Evolutionary conservation across 495 filamentous ascomycete genomes (phyloP).

Genomic region (Penicillium longicatenatum): DNA sequence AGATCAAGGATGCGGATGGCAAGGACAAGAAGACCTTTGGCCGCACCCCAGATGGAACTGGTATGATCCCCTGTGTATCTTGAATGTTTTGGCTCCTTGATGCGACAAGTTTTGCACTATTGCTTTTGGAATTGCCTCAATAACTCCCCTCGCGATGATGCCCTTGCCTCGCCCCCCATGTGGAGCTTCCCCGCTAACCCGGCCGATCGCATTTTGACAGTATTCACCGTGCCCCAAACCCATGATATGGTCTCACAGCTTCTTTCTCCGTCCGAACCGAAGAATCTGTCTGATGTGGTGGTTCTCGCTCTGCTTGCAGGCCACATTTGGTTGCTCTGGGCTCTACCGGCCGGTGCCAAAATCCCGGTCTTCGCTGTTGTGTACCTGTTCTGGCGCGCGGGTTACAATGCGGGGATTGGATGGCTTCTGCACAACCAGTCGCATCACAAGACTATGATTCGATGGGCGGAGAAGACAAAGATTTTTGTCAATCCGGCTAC

Average conservation of each 20-base stretch:
- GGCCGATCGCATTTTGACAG: constrained; percentile 46
- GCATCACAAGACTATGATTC: constrained; percentile 78
- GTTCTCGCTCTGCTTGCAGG: constrained; percentile 79
- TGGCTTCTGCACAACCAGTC: constrained; percentile 88
- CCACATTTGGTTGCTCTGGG: constrained; percentile 71
- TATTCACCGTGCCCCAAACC: constrained; percentile 93
- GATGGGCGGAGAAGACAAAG: constrained; percentile 81
- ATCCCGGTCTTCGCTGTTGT: constrained; percentile 74
- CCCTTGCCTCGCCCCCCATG: background rate
- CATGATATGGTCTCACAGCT: constrained; percentile 99
- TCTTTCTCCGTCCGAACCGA: constrained; percentile 90
- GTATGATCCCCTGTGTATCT: constrained; percentile 62
- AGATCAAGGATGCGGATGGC: constrained; percentile 43
- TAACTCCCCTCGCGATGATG: background rate
- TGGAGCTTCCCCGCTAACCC: constrained; percentile 23
- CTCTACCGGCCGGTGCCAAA: constrained; percentile 65
- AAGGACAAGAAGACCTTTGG: constrained; percentile 80
- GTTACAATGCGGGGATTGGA: constrained; percentile 93
- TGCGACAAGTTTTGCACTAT: background rate
- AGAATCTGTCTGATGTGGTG: constrained; percentile 82
- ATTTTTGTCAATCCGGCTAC: constrained; percentile 83
- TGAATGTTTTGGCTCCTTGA: background rate
- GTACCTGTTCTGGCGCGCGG: constrained; percentile 89
- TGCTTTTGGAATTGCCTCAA: background rate
- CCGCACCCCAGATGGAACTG: constrained; percentile 83